Evolutionary conservation across 495 filamentous ascomycete genomes (phyloP).

Genomic region (Massariosphaeria phaeospora): DNA sequence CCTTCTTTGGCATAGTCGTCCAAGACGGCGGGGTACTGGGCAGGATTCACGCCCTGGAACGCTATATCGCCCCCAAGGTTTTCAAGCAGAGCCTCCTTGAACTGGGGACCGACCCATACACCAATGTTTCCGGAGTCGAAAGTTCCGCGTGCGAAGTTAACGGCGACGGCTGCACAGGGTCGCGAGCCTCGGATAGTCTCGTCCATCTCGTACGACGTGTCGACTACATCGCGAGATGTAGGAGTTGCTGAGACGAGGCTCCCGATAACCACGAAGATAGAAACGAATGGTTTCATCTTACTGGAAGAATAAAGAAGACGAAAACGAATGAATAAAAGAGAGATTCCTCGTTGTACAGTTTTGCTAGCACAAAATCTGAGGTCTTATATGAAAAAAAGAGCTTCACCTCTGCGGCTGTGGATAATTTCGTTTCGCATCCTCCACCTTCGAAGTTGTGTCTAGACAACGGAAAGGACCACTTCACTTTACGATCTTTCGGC

Average conservation of each 20-base stretch:
- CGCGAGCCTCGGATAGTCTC: not conserved
- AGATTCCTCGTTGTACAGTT: too few species aligned
- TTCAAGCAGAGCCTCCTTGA: not conserved
- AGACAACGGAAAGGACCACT: too few species aligned
- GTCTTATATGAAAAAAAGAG: too few species aligned
- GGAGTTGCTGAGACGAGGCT: not conserved
- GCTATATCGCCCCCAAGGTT: not conserved
- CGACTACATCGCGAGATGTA: not conserved
- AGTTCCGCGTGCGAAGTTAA: not conserved
- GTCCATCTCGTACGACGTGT: slow-evolving; percentile 4
- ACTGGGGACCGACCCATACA: slow-evolving; percentile 6
- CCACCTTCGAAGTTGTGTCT: too few species aligned
- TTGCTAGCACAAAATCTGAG: too few species aligned
- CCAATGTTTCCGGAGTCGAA: slow-evolving; percentile 8
- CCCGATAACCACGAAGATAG: not conserved
- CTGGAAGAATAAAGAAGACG: not conserved
- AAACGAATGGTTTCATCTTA: not conserved
- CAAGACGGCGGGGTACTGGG: not conserved
- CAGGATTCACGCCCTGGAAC: not conserved
- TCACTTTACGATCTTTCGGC: too few species aligned
- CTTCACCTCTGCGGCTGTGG: too few species aligned
- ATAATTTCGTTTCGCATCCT: too few species aligned
- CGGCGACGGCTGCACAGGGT: not conserved
- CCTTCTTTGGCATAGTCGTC: slow-evolving; percentile 1
- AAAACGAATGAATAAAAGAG: not conserved